These are phyloP conservation scores for Candida neerlandica DNA, from an alignment of 1,139 yeast genomes.

Conservation along the genomic window DNA sequence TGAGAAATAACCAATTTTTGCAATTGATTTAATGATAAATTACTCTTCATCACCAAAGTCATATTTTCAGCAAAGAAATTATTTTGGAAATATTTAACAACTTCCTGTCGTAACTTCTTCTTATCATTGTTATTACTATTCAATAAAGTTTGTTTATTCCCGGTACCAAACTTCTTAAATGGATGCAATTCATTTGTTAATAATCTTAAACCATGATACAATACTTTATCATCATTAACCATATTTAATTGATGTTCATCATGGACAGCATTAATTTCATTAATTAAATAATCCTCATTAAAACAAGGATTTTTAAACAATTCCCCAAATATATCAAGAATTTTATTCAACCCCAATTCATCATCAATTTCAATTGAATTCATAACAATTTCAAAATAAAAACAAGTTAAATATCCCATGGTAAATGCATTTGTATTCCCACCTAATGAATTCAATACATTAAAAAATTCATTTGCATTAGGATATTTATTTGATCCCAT, in stretches of 20 bases:
- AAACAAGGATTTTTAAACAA: slow-evolving; percentile 53
- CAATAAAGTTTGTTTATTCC: slow-evolving; percentile 32
- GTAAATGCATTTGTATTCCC: slow-evolving; percentile 70
- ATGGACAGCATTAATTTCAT: slow-evolving; percentile 61
- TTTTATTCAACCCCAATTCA: slow-evolving; percentile 42
- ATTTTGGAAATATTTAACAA: slow-evolving; percentile 26
- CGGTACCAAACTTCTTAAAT: slow-evolving; percentile 51
- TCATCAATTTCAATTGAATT: slow-evolving; percentile 24
- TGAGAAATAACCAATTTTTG: slow-evolving; percentile 49
- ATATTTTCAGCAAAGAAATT: slow-evolving; percentile 44
- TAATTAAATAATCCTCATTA: slow-evolving; percentile 37
- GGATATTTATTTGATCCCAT: slow-evolving; percentile 61
- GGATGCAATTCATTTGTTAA: slow-evolving; percentile 46
- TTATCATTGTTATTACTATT: slow-evolving; percentile 14
- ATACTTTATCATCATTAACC: slow-evolving; percentile 41
- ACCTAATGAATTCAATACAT: slow-evolving; percentile 45
- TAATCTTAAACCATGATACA: slow-evolving; percentile 60
- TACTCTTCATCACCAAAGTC: slow-evolving; percentile 61
- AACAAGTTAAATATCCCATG: slow-evolving; percentile 63
- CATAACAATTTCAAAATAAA: slow-evolving; percentile 60
- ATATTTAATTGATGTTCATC: slow-evolving; percentile 64
- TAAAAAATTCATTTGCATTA: slow-evolving; percentile 46
- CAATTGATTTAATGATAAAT: slow-evolving; percentile 60
- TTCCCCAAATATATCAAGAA: slow-evolving; percentile 53
- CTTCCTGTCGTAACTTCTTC: slow-evolving; percentile 22